Base-by-base conservation (phyloP, 805 yeast species). In the Kurtzmaniella cleridarum region DNA sequence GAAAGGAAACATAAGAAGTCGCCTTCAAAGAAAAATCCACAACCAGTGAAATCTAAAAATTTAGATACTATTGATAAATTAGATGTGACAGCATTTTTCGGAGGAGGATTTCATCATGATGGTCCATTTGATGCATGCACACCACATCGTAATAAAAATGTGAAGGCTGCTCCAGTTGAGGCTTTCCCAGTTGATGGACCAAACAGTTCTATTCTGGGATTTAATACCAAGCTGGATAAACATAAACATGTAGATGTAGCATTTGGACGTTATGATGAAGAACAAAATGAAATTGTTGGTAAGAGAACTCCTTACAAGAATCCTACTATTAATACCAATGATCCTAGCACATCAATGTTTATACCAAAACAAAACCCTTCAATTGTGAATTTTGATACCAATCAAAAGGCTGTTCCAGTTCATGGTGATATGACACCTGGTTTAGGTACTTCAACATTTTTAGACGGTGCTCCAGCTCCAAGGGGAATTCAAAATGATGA, bases 51-150 rank as follows among this genome's bases (percentile, higher is more conserved):
- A 48, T 75, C 89, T 11, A 79, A 81, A 50, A 85, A 89, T 49
- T 81, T 90, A 40, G 98, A 91, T 55, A 87, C 95, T 3, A 93
- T 93, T 50, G 98, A 93, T 66, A 86, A 86, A 62, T 72, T 93
- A 53, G 98, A 93, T 60, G 98, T 91, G 34, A 90, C 97, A 10
- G 97, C 96, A 1, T 74, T 90, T 45, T 90, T 86, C 57, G 97
- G 96, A 18, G 81, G 86, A 35, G 87, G 95, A 2, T 93, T 93
- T 73, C 98, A 93, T 62, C 98, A 93, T 61, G 98, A 93, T 64
- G 98, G 98, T 10, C 98, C 98, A 12, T 93, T 93, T 59, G 98
- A 93, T 59, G 98, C 98, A 1, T 91, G 98, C 61, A 85, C 95
- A 2, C 98, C 98, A 6, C 96, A 87, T 60, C 80, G 98, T 59